Percentiles rank a stretch among this genome's conserved stretches.
Conservation (phyloP, 176 grass and related monocot species). For the Elymus sibiricus region DNA sequence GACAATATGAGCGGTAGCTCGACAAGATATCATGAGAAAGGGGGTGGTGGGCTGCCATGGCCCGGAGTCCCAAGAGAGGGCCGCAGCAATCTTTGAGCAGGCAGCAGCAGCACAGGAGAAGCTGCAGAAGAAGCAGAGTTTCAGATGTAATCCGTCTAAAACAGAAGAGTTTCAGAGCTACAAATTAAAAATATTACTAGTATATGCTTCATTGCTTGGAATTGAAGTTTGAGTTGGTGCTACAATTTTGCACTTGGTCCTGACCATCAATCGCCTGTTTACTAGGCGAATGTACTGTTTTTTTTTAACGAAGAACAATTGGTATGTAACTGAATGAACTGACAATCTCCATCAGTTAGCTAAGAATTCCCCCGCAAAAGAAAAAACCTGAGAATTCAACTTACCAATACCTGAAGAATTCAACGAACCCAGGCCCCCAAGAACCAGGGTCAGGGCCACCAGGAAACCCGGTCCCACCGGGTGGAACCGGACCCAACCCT, state of each 20-base stretch:
- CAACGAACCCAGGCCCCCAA: conserved; percentile 16
- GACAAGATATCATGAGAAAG: conserved; percentile 36
- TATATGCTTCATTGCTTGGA: no score
- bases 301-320: no score
- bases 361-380: neutral
- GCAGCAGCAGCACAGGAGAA: no score
- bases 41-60: conserved; percentile 29
- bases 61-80: conserved; percentile 23
- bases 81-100: conserved; percentile 44
- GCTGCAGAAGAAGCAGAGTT: conserved; percentile 22
- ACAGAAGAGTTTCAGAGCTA: no score
- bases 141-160: neutral
- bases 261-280: no score
- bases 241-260: no score
- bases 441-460: conserved; percentile 32
- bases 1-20: neutral
- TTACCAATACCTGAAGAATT: conserved; percentile 41
- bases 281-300: no score
- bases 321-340: neutral
- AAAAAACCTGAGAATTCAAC: neutral
- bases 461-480: conserved; percentile 11
- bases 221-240: neutral
- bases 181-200: no score
- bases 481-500: neutral
- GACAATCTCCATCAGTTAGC: neutral